These are phyloP conservation scores for Microthlaspi erraticum DNA, from an alignment of 345 rosid genomes.

Conservation along the genomic window DNA sequence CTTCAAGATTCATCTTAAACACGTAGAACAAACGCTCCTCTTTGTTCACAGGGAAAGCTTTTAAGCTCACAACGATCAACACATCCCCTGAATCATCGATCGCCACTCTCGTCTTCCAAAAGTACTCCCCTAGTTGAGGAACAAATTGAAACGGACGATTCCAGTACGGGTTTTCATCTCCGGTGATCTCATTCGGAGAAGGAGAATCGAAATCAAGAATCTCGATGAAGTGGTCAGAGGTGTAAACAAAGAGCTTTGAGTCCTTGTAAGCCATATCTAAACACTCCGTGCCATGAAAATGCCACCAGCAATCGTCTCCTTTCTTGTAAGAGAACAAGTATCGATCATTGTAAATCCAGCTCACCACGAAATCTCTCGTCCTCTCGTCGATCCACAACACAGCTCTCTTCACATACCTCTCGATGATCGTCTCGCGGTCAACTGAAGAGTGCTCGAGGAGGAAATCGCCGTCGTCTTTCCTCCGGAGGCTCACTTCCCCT, in stretches of 20 bases:
- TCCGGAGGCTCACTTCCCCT: background rate
- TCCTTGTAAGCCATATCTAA: background rate
- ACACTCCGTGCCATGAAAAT: background rate
- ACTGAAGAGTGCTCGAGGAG: background rate
- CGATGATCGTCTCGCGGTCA: background rate
- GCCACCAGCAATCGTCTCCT: conserved; percentile 10
- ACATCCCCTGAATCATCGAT: background rate
- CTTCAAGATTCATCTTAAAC: background rate
- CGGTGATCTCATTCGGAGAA: background rate
- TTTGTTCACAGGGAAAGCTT: background rate
- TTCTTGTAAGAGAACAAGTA: conserved; percentile 2
- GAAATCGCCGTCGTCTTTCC: background rate
- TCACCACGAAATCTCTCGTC: background rate
- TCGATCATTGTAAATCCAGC: background rate
- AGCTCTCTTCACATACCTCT: background rate
- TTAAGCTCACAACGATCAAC: background rate
- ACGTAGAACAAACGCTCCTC: background rate
- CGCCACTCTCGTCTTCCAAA: background rate
- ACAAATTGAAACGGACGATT: background rate
- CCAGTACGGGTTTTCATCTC: background rate
- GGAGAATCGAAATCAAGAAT: background rate
- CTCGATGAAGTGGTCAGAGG: background rate
- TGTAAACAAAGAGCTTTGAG: background rate
- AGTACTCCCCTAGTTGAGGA: background rate
- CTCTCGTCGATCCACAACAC: background rate